A percentile compares a stretch with the other conserved stretches of the same genome.
phyloP scores from a whole-genome alignment of 805 yeast genomes.

The Cyberlindnera suaveolens region DNA sequence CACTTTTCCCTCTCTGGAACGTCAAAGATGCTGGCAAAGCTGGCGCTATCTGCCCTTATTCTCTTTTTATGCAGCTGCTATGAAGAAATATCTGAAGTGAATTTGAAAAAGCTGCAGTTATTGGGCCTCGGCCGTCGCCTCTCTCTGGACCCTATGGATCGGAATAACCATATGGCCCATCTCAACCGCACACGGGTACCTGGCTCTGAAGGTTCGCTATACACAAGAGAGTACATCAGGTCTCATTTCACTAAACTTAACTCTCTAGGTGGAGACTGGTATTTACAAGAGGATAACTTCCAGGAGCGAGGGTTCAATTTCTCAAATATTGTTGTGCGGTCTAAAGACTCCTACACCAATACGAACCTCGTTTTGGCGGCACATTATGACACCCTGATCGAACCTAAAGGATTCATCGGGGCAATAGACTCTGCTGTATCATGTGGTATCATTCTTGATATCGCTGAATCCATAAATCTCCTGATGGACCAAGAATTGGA shows the following conservation, averaged over 20 bases:
- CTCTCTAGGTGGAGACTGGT: slow-evolving; percentile 22
- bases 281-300: slow-evolving; percentile 31
- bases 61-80: not conserved
- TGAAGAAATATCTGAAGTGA: slow-evolving; percentile 2
- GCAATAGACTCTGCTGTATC: slow-evolving; percentile 57
- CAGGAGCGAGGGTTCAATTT: slow-evolving; percentile 29
- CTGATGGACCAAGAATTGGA: slow-evolving; percentile 6
- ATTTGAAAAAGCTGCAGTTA: slow-evolving; percentile 3
- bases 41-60: not conserved
- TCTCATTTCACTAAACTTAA: slow-evolving; percentile 26
- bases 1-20: no score
- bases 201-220: slow-evolving; percentile 34
- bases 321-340: slow-evolving; percentile 32
- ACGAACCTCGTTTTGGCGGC: slow-evolving; percentile 37
- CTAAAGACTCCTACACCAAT: slow-evolving; percentile 9
- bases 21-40: not conserved
- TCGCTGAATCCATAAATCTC: slow-evolving; percentile 26
- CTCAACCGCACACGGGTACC: slow-evolving; percentile 36
- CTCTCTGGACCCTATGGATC: slow-evolving; percentile 9
- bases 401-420: slow-evolving; percentile 51
- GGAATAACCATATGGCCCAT: slow-evolving; percentile 21
- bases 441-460: slow-evolving; percentile 43
- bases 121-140: slow-evolving; percentile 11
- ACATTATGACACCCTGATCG: slow-evolving; percentile 43
- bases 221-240: slow-evolving; percentile 32